Evolutionary conservation across 1,284 basidiomycete species (phyloP), one percentile per base, ranked within the genome.

Genomic region (Malassezia vespertilionis): DNA sequence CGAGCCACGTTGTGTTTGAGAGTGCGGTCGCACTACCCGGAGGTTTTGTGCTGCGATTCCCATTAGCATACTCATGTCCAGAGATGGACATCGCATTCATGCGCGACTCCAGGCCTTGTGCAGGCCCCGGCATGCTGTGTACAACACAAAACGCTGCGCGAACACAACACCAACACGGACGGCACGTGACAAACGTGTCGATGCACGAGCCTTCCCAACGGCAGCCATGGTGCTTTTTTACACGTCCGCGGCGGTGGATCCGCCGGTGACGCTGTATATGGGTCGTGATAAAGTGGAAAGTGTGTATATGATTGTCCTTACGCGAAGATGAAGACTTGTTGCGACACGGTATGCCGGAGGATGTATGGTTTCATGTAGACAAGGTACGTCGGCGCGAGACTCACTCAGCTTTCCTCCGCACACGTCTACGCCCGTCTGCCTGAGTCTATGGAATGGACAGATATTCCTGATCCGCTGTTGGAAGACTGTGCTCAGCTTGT

Each of bases 401-500:
- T 30, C 15, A 24, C 18, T 4, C 15, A 44, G 50, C 58, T 69
- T 26, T 67, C 64, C 3, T 66, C 63, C 2, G 65, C 66, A 0
- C 66, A 69, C 52, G 63, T 69, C 2, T 97, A 97, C 71, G 75
- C 96, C 12, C 83, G 90, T 15, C 80, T 95, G 74, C 78, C 84
- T 0, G 77, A 80, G 5, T 74, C 71, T n/a, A 82, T 86, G 76
- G 48, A 38, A 5, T 97, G 90, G 87, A 87, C 96, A 15, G 71
- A 75, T 9, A 84, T 97, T 33, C 90, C 91, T 0, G 78, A 83
- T 42, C 74, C 79, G 0, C 74, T 95, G 9, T 74, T 96, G 20
- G 75, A 76, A 8, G 90, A 97, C 69, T 86, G 86, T 55, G 85
- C 87, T 0, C 91, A 97, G 71, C 76, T 97, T 1, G 89, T 95